phyloP scores from a whole-genome alignment of 768 basidiomycete species.

The Calvatia gigantea region DNA sequence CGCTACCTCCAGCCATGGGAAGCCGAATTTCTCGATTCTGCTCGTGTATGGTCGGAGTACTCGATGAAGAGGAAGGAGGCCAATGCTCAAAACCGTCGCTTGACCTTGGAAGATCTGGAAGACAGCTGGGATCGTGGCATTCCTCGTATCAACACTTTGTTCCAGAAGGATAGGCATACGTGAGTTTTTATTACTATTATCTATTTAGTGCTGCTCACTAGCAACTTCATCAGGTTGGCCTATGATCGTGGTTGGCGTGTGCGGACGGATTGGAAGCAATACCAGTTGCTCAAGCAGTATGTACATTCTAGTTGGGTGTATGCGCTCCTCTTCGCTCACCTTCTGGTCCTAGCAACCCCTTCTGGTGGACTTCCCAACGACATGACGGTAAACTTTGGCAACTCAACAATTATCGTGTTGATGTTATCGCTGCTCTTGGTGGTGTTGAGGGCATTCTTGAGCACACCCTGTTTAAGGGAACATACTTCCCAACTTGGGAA shows the following conservation, averaged over 20 bases:
- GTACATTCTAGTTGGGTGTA: conserved; percentile 19
- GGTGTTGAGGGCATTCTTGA: conserved; percentile 97
- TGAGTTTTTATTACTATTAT: conserved; percentile 28
- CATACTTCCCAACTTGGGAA: conserved; percentile 98
- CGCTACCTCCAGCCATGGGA: conserved; percentile 98
- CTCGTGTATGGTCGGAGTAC: conserved; percentile 99
- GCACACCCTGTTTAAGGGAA: conserved; percentile 96
- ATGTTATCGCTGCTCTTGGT: conserved; percentile 96
- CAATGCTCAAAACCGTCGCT: conserved; percentile 95
- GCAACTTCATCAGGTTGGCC: conserved; percentile 55
- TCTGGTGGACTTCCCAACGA: conserved; percentile 99
- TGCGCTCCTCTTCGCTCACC: conserved; percentile 3
- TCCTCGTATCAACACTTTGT: conserved; percentile 96
- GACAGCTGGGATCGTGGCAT: conserved; percentile 99
- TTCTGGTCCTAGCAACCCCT: conserved; percentile 73
- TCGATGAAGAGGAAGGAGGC: conserved; percentile 99
- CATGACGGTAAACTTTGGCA: conserved; percentile 98
- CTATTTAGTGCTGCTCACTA: neutral
- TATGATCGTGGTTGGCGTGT: conserved; percentile 99
- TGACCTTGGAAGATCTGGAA: conserved; percentile 96
- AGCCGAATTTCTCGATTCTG: conserved; percentile 95
- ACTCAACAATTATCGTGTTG: conserved; percentile 96
- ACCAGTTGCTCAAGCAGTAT: conserved; percentile 87
- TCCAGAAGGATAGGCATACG: conserved; percentile 98
- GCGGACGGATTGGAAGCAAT: conserved; percentile 97